Evolutionary conservation across 164 flowering plant genomes (phyloP).

Genomic region (Pachysandra terminalis): DNA sequence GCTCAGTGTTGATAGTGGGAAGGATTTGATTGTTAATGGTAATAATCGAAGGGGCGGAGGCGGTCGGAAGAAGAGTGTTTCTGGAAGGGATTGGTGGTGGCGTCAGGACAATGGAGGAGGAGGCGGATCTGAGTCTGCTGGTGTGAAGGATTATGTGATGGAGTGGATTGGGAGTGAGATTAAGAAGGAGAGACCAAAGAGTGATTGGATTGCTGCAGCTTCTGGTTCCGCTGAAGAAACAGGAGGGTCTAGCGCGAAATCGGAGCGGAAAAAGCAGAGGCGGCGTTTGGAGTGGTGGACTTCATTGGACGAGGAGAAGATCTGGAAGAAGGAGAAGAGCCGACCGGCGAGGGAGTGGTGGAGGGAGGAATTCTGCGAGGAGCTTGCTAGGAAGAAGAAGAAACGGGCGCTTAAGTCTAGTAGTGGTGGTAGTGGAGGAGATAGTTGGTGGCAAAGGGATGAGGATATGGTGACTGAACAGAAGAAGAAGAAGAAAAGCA

Average conservation of each 20-base stretch:
- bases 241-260: conserved; percentile 15
- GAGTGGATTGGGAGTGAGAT: conserved; percentile 98
- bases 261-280: conserved; percentile 39
- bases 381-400: conserved; percentile 59
- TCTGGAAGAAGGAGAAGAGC: conserved; percentile 45
- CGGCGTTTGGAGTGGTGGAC: conserved; percentile 85
- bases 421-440: conserved; percentile 26
- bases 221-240: conserved; percentile 18
- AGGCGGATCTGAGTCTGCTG: conserved; percentile 50
- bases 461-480: conserved; percentile 28
- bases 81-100: conserved; percentile 88
- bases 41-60: conserved; percentile 17
- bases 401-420: conserved; percentile 28
- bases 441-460: conserved; percentile 69
- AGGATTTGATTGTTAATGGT: conserved; percentile 25
- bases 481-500: conserved; percentile 47
- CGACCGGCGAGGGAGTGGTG: conserved; percentile 89
- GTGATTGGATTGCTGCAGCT: conserved; percentile 50
- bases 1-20: conserved; percentile 67
- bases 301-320: conserved; percentile 55
- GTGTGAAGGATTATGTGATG: conserved; percentile 94
- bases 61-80: conserved; percentile 39
- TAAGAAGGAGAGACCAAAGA: conserved; percentile 75
- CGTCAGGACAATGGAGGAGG: conserved; percentile 55
- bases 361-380: conserved; percentile 91